Base-by-base conservation (phyloP, 2,329 filamentous ascomycete genomes). In the Penicillium capsulatum region DNA sequence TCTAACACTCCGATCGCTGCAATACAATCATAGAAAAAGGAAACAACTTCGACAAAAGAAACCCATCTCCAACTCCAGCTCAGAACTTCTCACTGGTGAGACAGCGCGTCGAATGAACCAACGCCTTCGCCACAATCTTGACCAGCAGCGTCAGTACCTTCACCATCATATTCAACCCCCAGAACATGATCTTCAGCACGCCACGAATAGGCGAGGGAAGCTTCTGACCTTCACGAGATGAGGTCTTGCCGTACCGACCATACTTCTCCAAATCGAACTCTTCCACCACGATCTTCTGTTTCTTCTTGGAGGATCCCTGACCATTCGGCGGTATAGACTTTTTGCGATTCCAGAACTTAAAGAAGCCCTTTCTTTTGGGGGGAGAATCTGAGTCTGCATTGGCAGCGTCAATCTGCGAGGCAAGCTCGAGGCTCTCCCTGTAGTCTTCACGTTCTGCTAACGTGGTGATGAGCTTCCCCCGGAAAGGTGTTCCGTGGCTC, bases 231-330 rank as follows among this genome's bases (percentile, higher is more conserved):
- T 65, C 58, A 6, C 62, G 57, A 13, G 60, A 55, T 0, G 60
- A 63, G 10, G 60, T 53, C n/a, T 44, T 45, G 14, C 60, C 62
- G 40, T 67, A 69, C 5, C 60, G 61, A 9, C 66, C 66, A 22
- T 72, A 68, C 28, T 64, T 67, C 32, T 70, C 69, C 7, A 71
- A 55, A 48, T 72, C 68, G 31, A 71, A 67, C 39, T 72, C 68
- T 31, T 68, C 62, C 27, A 68, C 48, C 3, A 64, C 48, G 31
- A 67, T 53, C 40, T 65, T 48, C 29, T 60, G 51, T 19, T 49
- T 57, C 45, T 66, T 61, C 17, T 50, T 55, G 7, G 36, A 26
- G 13, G 33, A 10, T 22, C 14, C 34, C 19, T 9, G 14, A 11
- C 16, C 22, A 3, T 15, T 20, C 17, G 24, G 30, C 10, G 35